Evolutionary conservation across 768 basidiomycete genomes (phyloP).

Genomic region (Gloeostereum incarnatum): DNA sequence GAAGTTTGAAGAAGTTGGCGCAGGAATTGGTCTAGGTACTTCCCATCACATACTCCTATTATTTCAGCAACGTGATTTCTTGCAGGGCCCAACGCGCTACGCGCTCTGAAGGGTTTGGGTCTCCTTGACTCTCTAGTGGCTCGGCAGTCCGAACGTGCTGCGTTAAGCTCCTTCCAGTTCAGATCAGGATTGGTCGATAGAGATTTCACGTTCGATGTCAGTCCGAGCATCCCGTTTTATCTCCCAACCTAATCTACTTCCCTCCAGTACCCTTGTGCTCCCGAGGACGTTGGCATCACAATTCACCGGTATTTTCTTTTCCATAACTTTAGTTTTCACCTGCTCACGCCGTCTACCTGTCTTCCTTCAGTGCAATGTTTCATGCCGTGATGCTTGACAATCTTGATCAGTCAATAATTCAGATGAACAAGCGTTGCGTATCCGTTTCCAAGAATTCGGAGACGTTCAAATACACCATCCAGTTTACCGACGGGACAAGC

Average conservation of each 20-base stretch:
- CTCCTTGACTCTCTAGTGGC: slow-evolving; percentile 26
- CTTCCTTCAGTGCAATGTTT: slow-evolving; percentile 38
- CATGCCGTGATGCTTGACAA: slow-evolving; percentile 30
- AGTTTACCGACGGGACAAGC: slow-evolving; percentile 39
- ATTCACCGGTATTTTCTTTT: too few relatives aligned
- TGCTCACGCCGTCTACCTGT: slow-evolving; percentile 32
- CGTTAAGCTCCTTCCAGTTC: slow-evolving; percentile 24
- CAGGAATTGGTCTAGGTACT: slow-evolving; percentile 42
- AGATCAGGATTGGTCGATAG: slow-evolving; percentile 33
- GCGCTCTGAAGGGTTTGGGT: slow-evolving; percentile 33
- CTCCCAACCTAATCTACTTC: too few relatives aligned
- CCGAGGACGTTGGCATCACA: too few relatives aligned
- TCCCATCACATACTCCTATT: background rate
- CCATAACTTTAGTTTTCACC: too few relatives aligned
- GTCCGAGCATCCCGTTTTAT: slow-evolving; percentile 5
- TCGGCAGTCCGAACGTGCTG: slow-evolving; percentile 18
- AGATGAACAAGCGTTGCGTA: slow-evolving; percentile 43
- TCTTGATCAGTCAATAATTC: too few relatives aligned
- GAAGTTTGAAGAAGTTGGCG: slow-evolving; percentile 42
- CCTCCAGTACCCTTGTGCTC: too few relatives aligned
- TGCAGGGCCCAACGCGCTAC: slow-evolving; percentile 40
- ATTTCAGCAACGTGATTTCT: background rate
- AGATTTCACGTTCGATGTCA: slow-evolving; percentile 35
- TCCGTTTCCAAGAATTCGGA: slow-evolving; percentile 17
- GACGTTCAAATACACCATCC: slow-evolving; percentile 22